Percentiles rank a stretch among this genome's conserved stretches.
Evolutionary conservation across 2,329 filamentous ascomycete species (phyloP).

Genomic region (Aureobasidium sp.): DNA sequence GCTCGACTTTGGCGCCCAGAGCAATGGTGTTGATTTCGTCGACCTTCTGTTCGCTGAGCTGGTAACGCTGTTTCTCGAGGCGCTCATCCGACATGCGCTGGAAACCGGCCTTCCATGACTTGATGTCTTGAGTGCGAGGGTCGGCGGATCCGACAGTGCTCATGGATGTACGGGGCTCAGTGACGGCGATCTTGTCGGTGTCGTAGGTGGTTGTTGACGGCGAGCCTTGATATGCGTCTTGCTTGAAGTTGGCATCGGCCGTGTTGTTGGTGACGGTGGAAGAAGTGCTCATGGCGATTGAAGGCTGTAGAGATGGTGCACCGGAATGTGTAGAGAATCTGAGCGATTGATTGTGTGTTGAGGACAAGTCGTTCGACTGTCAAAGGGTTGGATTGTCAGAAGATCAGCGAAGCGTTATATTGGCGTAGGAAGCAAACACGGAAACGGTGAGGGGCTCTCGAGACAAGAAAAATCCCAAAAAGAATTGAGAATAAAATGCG

Average conservation of each 20-base stretch:
- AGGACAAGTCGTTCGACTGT: not conserved
- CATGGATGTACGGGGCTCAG: conserved; percentile 17
- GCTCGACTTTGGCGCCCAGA: conserved; percentile 81
- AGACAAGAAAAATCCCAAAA: not conserved
- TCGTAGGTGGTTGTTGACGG: conserved; percentile 15
- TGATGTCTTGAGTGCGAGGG: conserved; percentile 54
- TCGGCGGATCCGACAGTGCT: conserved; percentile 27
- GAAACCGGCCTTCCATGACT: conserved; percentile 70
- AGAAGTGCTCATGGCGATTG: conserved; percentile 33
- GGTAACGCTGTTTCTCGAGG: conserved; percentile 71
- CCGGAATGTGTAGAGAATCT: conserved; percentile 44
- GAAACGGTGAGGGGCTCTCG: not conserved
- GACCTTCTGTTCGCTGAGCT: conserved; percentile 68
- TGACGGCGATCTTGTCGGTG: conserved; percentile 21
- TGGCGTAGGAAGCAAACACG: conserved; percentile 2
- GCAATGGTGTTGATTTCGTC: conserved; percentile 79
- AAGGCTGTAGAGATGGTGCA: conserved; percentile 42
- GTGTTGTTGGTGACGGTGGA: conserved; percentile 21
- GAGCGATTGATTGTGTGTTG: conserved; percentile 27
- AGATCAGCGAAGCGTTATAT: conserved; percentile 1
- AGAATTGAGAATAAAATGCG: not conserved
- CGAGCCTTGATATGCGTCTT: not conserved
- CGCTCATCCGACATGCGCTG: conserved; percentile 87
- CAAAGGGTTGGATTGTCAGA: not conserved
- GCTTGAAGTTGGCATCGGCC: conserved; percentile 12